These are phyloP conservation scores for Martensiomyces pterosporus DNA, from an alignment of 192 early-diverging fungal species.

Conservation along the genomic window DNA sequence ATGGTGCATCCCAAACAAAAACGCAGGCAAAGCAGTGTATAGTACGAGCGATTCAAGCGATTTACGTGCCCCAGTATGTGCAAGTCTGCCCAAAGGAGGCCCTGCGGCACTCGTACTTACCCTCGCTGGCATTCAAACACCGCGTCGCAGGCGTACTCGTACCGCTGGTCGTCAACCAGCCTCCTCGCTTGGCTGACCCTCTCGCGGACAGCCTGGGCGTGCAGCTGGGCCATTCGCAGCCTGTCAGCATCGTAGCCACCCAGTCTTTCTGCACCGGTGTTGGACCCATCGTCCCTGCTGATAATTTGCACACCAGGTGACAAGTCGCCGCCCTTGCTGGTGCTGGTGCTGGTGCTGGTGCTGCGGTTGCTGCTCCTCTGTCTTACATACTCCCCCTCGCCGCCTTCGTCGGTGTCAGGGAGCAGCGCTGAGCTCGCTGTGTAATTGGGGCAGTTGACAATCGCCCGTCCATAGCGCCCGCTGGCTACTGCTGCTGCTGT, in stretches of 20 bases:
- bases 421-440: too few species aligned
- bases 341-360: not conserved
- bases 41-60: too few species aligned
- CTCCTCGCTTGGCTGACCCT: constrained; percentile 27
- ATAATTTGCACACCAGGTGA: not conserved
- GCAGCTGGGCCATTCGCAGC: constrained; percentile 19
- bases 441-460: too few species aligned
- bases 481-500: not conserved
- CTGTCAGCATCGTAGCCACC: too few species aligned
- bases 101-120: constrained; percentile 23
- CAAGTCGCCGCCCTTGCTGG: not conserved
- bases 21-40: too few species aligned
- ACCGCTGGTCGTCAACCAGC: constrained; percentile 31
- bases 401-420: not conserved
- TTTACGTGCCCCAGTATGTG: too few species aligned
- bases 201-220: constrained; percentile 13
- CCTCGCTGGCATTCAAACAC: constrained; percentile 48
- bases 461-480: too few species aligned
- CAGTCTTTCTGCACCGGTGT: constrained; percentile 1
- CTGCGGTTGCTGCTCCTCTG: not conserved
- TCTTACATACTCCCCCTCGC: not conserved
- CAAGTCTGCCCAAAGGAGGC: too few species aligned
- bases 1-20: not conserved
- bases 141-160: constrained; percentile 43
- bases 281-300: not conserved